Base-by-base conservation (phyloP, 371 early-diverging fungal species). In the Actinomortierella ambigua region DNA sequence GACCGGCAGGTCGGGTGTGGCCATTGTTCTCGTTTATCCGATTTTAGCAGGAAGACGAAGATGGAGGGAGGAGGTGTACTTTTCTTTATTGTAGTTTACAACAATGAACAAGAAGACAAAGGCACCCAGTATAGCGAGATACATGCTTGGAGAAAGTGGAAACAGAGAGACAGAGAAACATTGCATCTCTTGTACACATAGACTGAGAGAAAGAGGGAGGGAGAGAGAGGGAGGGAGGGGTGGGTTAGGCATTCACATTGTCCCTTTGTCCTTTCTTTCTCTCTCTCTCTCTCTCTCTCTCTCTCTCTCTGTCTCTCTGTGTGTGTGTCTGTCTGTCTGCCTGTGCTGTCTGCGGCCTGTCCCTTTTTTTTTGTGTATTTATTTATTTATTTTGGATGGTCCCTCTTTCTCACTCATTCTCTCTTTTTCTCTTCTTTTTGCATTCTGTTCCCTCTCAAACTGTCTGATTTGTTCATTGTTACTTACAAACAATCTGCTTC, bases 331-430 rank as follows among this genome's bases (percentile, higher is more conserved):
- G 4, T 26, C 18, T 40, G 20, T 42, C 41, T 41, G 8, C 41
- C 15, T 41, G 41, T 44, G 15, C n/a, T 48, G 48, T 9, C 6
- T 48, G 15, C 24, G 1, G 48, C 24, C 48, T 20, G 22, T 18
- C 41, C n/a, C 43, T 41, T 27, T 28, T 23, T 22, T 48, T 50
- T 27, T 46, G 26, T 49, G 17, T 26, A 17, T 49, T 34, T 34
- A 18, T 42, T 59, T 20, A 50, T 50, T 51, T 28, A 14, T 11
- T 59, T 18, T 39, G n/a, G n/a, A n/a, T n/a, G n/a, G n/a, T 52
- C 28, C 43, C 46, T 58, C n/a, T 53, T 29, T 23, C 9, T 22
- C 18, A 22, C 24, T 18, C 20, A 29, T 46, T 28, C 24, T 44
- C 46, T 24, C 23, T 18, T 48, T 42, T 27, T 15, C 18, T 43